Base-by-base conservation (phyloP, 805 yeast genomes). In the Ogataea thermomethanolica region DNA sequence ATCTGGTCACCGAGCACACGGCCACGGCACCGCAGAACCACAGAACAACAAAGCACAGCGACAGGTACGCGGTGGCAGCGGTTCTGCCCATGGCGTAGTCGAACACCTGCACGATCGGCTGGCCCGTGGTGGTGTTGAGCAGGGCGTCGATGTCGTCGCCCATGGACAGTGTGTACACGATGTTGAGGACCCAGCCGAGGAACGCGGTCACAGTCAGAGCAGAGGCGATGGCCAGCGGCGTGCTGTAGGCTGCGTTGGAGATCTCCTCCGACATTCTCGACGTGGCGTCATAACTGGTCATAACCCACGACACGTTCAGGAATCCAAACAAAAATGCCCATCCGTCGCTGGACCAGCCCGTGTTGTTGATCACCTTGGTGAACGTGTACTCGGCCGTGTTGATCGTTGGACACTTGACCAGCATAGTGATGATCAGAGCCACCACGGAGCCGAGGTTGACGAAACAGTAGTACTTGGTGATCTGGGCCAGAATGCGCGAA, bases 251-350 rank as follows among this genome's bases (percentile, higher is more conserved):
- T 13, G 85, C 82, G 44, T 72, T 67, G 41, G 67, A 64, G 43
- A 77, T 71, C 53, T 75, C 79, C 54, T 75, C 81, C 4, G 76
- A 65, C 69, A 75, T 72, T 61, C 76, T 74, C 33, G 76, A 69
- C 25, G 75, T 70, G 20, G 78, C 73, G 56, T 75, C 80, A 51
- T 74, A 75, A 23, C 76, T 70, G 21, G 79, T 77, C 67, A 74
- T 74, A 43, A 78, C 77, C 80, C 81, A 75, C 29, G 77, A 68
- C 12, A 73, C 76, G 28, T 78, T 78, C 57, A 73, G 64, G 70
- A 75, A 74, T n/a, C 76, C 71, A 43, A 73, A 73, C 51, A 77
- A 54, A 55, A 76, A 77, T 4, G 80, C 71, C 74, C 79, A 77
- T 4, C 81, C 82, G 33, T 65, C 62, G 4, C 62, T 54, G 17